Evolutionary conservation across 768 basidiomycete genomes (phyloP).

Genomic region (Paxillus rubicundulus): DNA sequence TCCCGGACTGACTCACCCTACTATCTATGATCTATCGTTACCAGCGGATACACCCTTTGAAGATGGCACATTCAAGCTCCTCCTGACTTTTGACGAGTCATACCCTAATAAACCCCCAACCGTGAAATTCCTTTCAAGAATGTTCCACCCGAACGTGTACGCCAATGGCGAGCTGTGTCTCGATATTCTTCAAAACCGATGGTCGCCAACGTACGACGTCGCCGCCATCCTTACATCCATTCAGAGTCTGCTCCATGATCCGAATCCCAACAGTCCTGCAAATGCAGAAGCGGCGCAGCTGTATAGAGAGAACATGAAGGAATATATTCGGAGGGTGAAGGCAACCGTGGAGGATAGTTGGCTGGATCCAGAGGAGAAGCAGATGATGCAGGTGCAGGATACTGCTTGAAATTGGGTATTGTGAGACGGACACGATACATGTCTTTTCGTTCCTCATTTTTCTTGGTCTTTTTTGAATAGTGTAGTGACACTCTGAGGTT

Average conservation of each 20-base stretch:
- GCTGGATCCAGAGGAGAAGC: conserved; percentile 75
- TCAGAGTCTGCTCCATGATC: conserved; percentile 93
- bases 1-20: not conserved
- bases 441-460: not conserved
- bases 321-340: conserved; percentile 92
- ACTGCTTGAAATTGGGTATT: not conserved
- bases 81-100: conserved; percentile 93
- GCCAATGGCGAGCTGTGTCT: conserved; percentile 97
- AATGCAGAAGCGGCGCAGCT: conserved; percentile 98
- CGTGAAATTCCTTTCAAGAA: conserved; percentile 93
- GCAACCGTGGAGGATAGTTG: conserved; percentile 93
- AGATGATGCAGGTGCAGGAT: conserved; percentile 49
- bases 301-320: conserved; percentile 97
- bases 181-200: conserved; percentile 97
- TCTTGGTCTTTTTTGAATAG: conserved; percentile 7
- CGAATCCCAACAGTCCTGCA: conserved; percentile 97
- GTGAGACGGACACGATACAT: conserved; percentile 2
- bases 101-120: conserved; percentile 99
- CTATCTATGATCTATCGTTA: not conserved
- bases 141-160: conserved; percentile 99
- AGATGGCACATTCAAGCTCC: conserved; percentile 97
- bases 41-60: conserved; percentile 97
- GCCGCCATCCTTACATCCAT: conserved; percentile 97
- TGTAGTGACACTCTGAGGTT: not conserved
- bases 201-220: conserved; percentile 99